Conservation (phyloP, 2,329 filamentous ascomycete genomes). For the Alternaria gansuensis region DNA sequence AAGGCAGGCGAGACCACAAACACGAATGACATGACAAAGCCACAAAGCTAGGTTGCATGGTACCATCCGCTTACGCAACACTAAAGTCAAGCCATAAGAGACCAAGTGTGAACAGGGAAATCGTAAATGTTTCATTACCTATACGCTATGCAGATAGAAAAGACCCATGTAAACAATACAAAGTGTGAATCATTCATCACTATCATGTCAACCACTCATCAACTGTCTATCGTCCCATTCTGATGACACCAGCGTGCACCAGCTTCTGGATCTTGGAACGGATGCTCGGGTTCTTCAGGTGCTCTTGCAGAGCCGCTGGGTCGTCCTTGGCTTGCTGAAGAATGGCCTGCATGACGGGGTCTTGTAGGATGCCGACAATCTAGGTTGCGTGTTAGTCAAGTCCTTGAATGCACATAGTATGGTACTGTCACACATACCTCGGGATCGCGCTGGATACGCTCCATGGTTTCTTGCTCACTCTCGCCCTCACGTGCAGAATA, state of each 20-base stretch:
- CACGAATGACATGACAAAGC: background rate
- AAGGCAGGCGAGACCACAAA: no score
- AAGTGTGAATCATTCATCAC: conserved; percentile 1
- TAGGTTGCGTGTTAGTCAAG: conserved; percentile 45
- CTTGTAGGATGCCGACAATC: conserved; percentile 91
- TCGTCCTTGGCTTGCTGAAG: conserved; percentile 95
- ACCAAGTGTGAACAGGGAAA: background rate
- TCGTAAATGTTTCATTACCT: conserved; percentile 21
- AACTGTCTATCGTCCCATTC: conserved; percentile 66
- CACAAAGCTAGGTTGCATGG: background rate
- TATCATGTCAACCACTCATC: background rate
- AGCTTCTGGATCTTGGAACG: conserved; percentile 92
- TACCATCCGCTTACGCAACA: background rate
- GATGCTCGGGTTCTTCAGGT: conserved; percentile 92
- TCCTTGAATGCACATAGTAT: background rate
- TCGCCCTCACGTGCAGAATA: conserved; percentile 91
- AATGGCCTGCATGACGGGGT: conserved; percentile 97
- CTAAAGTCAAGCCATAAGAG: conserved; percentile 47
- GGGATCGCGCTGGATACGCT: conserved; percentile 87
- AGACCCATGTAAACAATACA: conserved; percentile 7
- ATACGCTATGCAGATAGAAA: conserved; percentile 33
- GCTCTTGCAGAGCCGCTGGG: conserved; percentile 90
- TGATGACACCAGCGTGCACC: conserved; percentile 90
- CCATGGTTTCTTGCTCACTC: conserved; percentile 93
- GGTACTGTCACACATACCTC: conserved; percentile 69